These are phyloP conservation scores for Quercus variabilis DNA, from an alignment of 306 rosid species.

Conservation along the genomic window DNA sequence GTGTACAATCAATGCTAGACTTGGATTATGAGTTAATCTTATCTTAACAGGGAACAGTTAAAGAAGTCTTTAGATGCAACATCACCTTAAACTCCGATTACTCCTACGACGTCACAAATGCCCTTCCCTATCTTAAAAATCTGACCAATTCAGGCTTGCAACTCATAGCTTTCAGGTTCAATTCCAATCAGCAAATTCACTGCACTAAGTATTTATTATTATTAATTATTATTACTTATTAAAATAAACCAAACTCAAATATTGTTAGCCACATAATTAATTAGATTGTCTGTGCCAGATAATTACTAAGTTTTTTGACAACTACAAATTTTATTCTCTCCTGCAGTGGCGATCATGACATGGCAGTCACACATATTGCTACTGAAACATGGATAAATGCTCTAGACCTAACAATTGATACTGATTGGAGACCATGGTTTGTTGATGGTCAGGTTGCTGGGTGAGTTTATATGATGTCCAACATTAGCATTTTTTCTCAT, in stretches of 20 bases:
- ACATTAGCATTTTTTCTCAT: background rate
- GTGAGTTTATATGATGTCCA: background rate
- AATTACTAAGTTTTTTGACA: background rate
- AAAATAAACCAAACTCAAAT: too few species aligned
- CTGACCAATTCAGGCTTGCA: conserved; percentile 16
- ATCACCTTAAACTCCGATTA: background rate
- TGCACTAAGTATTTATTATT: too few species aligned
- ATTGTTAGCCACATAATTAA: too few species aligned
- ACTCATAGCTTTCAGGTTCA: conserved; percentile 19
- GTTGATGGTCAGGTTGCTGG: conserved; percentile 13
- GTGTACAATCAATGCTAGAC: too few species aligned
- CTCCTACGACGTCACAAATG: background rate
- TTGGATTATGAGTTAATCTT: background rate
- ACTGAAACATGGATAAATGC: conserved; percentile 15
- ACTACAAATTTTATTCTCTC: background rate
- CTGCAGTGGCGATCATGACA: conserved; percentile 24
- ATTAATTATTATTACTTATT: too few species aligned
- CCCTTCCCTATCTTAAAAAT: conserved; percentile 10
- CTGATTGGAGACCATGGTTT: conserved; percentile 21
- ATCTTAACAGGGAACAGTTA: conserved; percentile 15
- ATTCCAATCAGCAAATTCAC: background rate
- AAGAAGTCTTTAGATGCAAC: conserved; percentile 15
- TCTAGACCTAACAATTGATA: background rate
- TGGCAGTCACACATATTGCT: background rate
- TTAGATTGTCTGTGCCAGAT: background rate